These are phyloP conservation scores for Forsythia viridissima DNA, from an alignment of 257 asterid species.

Conservation along the genomic window DNA sequence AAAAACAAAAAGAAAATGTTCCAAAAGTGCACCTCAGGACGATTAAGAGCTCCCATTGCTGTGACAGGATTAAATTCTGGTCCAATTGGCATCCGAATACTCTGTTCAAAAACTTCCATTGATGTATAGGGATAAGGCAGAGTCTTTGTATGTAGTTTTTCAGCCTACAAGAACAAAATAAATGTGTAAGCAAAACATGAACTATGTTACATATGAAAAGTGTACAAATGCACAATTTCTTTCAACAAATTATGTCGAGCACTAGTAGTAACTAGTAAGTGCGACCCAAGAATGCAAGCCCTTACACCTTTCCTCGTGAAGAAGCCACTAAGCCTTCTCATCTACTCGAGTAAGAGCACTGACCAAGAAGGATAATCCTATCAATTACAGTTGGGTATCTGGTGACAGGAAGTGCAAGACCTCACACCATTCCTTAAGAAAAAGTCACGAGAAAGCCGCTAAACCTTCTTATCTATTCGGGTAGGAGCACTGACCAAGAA, in stretches of 20 bases:
- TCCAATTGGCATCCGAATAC: conserved; percentile 92
- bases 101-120: conserved; percentile 74
- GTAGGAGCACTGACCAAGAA: background rate
- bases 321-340: background rate
- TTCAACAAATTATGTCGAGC: background rate
- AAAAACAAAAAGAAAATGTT: background rate
- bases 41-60: conserved; percentile 73
- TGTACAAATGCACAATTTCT: background rate
- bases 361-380: background rate
- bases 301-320: background rate
- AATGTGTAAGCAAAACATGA: background rate
- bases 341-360: background rate
- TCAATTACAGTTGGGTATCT: background rate
- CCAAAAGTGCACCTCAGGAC: conserved; percentile 69
- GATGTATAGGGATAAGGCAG: conserved; percentile 88
- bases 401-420: background rate
- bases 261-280: background rate
- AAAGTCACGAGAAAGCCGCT: background rate
- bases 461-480: background rate
- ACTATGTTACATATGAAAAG: background rate
- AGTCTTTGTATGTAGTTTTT: conserved; percentile 75
- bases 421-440: background rate
- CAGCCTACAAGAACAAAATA: conserved; percentile 55
- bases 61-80: conserved; percentile 86
- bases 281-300: background rate